Conservation (phyloP, 805 yeast species). For the Teunomyces tritomae region DNA sequence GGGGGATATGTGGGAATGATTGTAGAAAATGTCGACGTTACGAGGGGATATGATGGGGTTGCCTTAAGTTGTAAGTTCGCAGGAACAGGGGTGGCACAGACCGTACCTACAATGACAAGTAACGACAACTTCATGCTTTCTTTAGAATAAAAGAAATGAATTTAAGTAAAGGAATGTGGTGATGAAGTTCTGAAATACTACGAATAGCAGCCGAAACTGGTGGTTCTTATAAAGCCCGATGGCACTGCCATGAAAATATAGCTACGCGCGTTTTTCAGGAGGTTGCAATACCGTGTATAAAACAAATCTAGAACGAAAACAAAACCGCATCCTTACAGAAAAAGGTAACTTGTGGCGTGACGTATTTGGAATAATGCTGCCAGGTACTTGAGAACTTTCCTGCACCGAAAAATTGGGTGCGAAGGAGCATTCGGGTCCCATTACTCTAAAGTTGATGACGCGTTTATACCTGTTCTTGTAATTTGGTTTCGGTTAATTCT, state of each 20-base stretch:
- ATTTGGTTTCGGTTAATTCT: not conserved
- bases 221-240: not conserved
- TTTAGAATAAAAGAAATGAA: not conserved
- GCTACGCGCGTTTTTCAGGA: not conserved
- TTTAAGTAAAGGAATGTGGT: not conserved
- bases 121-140: not conserved
- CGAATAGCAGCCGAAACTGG: not conserved
- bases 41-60: conserved; percentile 3
- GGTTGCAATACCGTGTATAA: not conserved
- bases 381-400: not conserved
- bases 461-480: too few species aligned
- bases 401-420: not conserved
- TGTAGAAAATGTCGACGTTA: conserved; percentile 12
- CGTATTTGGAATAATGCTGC: not conserved
- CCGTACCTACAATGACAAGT: conserved; percentile 4
- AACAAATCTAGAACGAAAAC: not conserved
- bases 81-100: conserved; percentile 27
- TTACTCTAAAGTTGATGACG: too few species aligned
- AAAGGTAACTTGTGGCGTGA: not conserved
- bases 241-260: not conserved
- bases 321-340: not conserved
- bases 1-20: conserved; percentile 20
- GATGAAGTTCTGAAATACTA: not conserved
- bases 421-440: not conserved
- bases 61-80: conserved; percentile 26